Base-by-base conservation (phyloP, 1,284 basidiomycete genomes). In the Phenoliferia sp. region DNA sequence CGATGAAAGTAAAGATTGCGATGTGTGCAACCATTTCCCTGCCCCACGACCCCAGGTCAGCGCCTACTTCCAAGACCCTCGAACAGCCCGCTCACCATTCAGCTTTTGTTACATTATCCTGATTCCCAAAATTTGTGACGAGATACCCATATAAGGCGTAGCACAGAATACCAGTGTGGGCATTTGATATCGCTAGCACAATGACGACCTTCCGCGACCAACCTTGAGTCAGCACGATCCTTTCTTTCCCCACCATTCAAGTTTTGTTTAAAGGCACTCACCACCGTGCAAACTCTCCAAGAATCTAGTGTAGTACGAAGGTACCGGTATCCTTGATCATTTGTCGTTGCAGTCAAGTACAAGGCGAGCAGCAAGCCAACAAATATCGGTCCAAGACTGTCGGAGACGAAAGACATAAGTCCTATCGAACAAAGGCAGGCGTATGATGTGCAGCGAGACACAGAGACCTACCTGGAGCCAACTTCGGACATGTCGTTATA, bases 371-470 rank as follows among this genome's bases (percentile, higher is more conserved):
- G 28, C 17, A 64, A 48, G 4, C 54, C 50, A 26, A 66, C 10
- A 28, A 69, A n/a, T 2, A 64, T 15, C 2, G 68, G 54, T 12
- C 68, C 68, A 26, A 61, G 33, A 12, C 64, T 66, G 59, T n/a
- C 19, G 5, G n/a, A 32, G 3, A 29, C 2, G 54, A 7, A 15
- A 56, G 54, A 26, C 17, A 17, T 31, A 29, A 29, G 7, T 29
- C 10, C 15, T 9, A n/a, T 7, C 7, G 54, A 29, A 19, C 54
- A 26, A 17, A n/a, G n/a, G 7, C 10, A 29, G n/a, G 5, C 15
- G n/a, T n/a, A 16, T 17, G 29, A 32, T 3, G 28, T 4, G 2
- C 28, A 31, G 7, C 5, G 2, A 16, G 9, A 5, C 9, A 29
- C 22, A 6, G 29, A 3, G 2, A 56, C 54, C 33, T 31, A 56